Conservation (phyloP, 176 grass and related monocot genomes). For the Elymus sibiricus region DNA sequence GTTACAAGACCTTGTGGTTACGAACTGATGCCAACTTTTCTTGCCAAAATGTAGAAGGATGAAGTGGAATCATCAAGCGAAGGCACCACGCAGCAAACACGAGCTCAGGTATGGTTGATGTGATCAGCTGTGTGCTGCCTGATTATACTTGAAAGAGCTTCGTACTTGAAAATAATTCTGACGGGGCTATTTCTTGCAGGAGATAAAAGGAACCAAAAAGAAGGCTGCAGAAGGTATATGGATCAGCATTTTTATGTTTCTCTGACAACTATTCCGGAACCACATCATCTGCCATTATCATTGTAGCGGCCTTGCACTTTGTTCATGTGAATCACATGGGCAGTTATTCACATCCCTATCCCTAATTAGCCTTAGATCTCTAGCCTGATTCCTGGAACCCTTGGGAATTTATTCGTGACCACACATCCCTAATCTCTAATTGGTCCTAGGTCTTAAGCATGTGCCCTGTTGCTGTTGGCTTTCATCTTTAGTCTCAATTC, state of each 20-base stretch:
- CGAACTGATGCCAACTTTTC: conserved; percentile 8
- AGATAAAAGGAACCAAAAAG: conserved; percentile 6
- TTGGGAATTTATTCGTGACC: background rate
- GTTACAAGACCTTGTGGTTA: background rate
- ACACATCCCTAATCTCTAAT: background rate
- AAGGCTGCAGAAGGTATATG: conserved; percentile 41
- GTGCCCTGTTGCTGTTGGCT: background rate
- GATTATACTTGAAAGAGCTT: background rate
- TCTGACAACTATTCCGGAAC: background rate
- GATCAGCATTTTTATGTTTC: background rate
- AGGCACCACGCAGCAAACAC: conserved; percentile 28
- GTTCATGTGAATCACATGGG: conserved; percentile 2
- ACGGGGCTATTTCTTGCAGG: conserved; percentile 23
- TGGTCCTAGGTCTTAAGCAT: background rate
- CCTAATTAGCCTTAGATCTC: background rate
- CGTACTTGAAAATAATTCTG: background rate
- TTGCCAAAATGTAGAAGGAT: conserved; percentile 35
- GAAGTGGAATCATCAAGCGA: conserved; percentile 43
- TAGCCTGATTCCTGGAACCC: background rate
- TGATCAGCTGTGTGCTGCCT: background rate
- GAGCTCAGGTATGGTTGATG: conserved; percentile 32
- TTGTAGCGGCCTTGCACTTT: background rate
- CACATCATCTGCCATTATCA: background rate
- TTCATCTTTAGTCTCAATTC: background rate
- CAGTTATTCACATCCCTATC: background rate